phyloP scores from a whole-genome alignment of 2,329 filamentous ascomycete species.

The Ceratocystis cubensis region DNA sequence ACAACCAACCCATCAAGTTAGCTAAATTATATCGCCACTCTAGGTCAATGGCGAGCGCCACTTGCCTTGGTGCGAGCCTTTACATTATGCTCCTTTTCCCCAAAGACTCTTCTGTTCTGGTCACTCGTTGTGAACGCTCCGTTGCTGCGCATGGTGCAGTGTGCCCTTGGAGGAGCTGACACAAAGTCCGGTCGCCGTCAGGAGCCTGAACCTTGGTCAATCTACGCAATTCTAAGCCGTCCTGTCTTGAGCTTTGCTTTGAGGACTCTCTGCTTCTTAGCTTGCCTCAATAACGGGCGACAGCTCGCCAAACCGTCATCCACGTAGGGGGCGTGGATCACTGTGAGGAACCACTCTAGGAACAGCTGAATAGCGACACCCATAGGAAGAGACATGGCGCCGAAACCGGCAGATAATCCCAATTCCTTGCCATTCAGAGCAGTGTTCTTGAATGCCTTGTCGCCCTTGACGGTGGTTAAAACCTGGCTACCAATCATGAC shows the following conservation, averaged over 20 bases:
- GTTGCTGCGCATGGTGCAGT: constrained; percentile 19
- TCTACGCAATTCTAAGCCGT: neutral
- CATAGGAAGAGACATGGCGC: constrained; percentile 61
- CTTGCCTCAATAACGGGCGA: neutral
- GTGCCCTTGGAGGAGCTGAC: constrained; percentile 13
- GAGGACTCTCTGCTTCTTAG: neutral
- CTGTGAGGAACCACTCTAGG: constrained; percentile 39
- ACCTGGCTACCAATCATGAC: constrained; percentile 77
- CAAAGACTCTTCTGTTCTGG: constrained; percentile 11
- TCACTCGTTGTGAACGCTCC: constrained; percentile 19
- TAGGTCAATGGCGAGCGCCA: neutral
- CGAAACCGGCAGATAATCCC: constrained; percentile 69
- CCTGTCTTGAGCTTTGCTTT: neutral
- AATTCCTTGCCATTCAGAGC: constrained; percentile 59
- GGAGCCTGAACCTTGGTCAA: neutral
- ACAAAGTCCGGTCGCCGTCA: constrained; percentile 17
- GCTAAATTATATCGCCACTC: neutral
- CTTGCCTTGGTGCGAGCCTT: constrained; percentile 14
- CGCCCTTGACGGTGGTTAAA: constrained; percentile 73
- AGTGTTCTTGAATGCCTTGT: constrained; percentile 57
- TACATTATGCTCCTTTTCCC: constrained; percentile 12
- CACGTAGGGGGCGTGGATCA: constrained; percentile 17
- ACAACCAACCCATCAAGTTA: neutral
- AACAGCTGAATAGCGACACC: constrained; percentile 60
- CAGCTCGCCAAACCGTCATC: constrained; percentile 14